Evolutionary conservation across 192 early-diverging fungal species (phyloP).

Genomic region (Gonapodya sp.): DNA sequence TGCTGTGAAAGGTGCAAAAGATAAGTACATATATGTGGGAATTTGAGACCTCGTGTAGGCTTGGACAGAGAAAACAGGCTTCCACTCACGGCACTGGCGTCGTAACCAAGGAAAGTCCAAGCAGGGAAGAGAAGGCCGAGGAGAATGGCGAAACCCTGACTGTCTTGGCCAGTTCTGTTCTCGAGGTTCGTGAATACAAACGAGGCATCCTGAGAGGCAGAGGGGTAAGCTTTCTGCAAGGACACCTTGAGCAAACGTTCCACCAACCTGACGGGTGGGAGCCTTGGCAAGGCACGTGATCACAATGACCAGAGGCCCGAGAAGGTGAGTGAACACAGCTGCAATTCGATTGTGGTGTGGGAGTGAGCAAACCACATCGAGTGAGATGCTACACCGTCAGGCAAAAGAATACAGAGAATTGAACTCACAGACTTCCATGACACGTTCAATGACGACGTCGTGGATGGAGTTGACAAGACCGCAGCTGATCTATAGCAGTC

Average conservation of each 20-base stretch:
- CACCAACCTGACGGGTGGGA: slow-evolving; percentile 14
- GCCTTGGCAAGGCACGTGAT: slow-evolving; percentile 26
- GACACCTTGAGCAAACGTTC: background rate
- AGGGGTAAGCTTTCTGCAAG: background rate
- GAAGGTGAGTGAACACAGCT: slow-evolving; percentile 25
- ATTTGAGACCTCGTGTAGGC: background rate
- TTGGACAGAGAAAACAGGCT: background rate
- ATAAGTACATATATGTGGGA: too few species aligned
- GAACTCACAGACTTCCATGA: background rate
- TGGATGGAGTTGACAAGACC: background rate
- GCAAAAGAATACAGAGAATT: too few species aligned
- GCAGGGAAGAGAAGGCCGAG: slow-evolving; percentile 29
- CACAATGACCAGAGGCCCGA: slow-evolving; percentile 31
- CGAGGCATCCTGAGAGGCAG: background rate
- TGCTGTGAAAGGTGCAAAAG: too few species aligned
- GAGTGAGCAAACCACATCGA: background rate
- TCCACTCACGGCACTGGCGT: slow-evolving; percentile 22
- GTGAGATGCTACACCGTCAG: background rate
- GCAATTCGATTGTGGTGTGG: background rate
- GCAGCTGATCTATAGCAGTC: background rate
- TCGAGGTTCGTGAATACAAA: slow-evolving; percentile 25
- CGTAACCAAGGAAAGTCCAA: slow-evolving; percentile 32
- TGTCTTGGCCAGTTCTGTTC: slow-evolving; percentile 20
- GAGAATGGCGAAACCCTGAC: slow-evolving; percentile 23
- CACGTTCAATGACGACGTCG: background rate